phyloP scores from a whole-genome alignment of 768 basidiomycete species.

The Macrolepiota fuliginosa region DNA sequence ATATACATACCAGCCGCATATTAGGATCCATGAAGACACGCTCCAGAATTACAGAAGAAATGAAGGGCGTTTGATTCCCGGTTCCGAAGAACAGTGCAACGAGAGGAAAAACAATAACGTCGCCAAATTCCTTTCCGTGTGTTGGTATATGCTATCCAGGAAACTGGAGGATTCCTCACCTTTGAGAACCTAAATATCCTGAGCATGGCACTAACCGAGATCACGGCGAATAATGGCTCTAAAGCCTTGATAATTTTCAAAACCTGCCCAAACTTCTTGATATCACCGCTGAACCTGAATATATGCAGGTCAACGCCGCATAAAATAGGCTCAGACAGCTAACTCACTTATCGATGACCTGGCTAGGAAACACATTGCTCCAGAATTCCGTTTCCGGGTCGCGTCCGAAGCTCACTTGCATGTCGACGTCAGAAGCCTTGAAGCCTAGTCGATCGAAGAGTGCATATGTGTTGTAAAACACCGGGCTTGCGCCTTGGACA shows the following conservation, averaged over 20 bases:
- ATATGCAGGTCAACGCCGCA: not conserved
- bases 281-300: slow-evolving; percentile 24
- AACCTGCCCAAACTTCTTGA: slow-evolving; percentile 28
- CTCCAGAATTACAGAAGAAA: too few relatives aligned
- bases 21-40: too few relatives aligned
- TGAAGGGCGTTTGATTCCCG: too few relatives aligned
- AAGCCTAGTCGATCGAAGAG: slow-evolving; percentile 30
- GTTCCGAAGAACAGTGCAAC: too few relatives aligned
- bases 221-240: slow-evolving; percentile 27
- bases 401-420: slow-evolving; percentile 31
- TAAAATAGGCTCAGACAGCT: not conserved
- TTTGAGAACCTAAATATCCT: slow-evolving; percentile 30
- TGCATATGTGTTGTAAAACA: slow-evolving; percentile 29
- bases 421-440: slow-evolving; percentile 25
- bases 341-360: slow-evolving; percentile 3
- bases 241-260: slow-evolving; percentile 27
- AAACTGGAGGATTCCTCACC: slow-evolving; percentile 10
- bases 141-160: not conserved
- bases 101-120: too few relatives aligned
- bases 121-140: too few relatives aligned
- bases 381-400: slow-evolving; percentile 27
- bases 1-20: too few relatives aligned
- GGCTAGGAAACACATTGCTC: slow-evolving; percentile 28
- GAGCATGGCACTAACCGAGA: slow-evolving; percentile 27
- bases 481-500: slow-evolving; percentile 30